Conservation (phyloP, 257 asterid genomes). For the Jacaranda copaia region DNA sequence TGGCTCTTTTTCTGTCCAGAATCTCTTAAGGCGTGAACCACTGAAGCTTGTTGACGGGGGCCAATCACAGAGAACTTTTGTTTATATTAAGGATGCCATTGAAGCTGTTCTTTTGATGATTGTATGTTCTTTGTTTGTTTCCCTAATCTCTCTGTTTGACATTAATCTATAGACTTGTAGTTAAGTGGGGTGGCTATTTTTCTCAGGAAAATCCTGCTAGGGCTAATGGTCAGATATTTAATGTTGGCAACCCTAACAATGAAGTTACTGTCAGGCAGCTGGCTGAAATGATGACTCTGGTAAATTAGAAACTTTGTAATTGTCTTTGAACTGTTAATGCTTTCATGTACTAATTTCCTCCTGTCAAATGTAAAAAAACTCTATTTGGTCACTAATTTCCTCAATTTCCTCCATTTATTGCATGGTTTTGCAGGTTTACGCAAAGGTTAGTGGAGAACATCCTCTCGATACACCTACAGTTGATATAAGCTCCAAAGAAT, state of each 20-base stretch:
- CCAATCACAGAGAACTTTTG: slow-evolving; percentile 72
- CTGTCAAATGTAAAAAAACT: neutral
- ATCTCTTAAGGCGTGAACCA: slow-evolving; percentile 69
- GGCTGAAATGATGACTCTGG: slow-evolving; percentile 82
- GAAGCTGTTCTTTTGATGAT: slow-evolving; percentile 82
- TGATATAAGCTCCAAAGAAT: slow-evolving; percentile 77
- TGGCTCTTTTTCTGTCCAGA: slow-evolving; percentile 44
- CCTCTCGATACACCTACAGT: slow-evolving; percentile 61
- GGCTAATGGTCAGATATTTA: slow-evolving; percentile 75
- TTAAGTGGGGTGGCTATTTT: slow-evolving; percentile 29
- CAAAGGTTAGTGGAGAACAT: slow-evolving; percentile 76
- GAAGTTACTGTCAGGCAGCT: slow-evolving; percentile 81
- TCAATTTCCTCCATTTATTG: slow-evolving; percentile 1
- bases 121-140: slow-evolving; percentile 43
- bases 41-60: slow-evolving; percentile 82
- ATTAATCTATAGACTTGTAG: neutral
- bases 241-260: slow-evolving; percentile 80
- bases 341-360: neutral
- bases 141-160: slow-evolving; percentile 1
- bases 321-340: neutral
- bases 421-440: slow-evolving; percentile 52
- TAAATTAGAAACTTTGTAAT: slow-evolving; percentile 18
- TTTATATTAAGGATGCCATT: slow-evolving; percentile 78
- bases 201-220: slow-evolving; percentile 78
- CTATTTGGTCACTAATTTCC: neutral